Conservation (phyloP, 306 rosid species). For the Prosopis cineraria region DNA sequence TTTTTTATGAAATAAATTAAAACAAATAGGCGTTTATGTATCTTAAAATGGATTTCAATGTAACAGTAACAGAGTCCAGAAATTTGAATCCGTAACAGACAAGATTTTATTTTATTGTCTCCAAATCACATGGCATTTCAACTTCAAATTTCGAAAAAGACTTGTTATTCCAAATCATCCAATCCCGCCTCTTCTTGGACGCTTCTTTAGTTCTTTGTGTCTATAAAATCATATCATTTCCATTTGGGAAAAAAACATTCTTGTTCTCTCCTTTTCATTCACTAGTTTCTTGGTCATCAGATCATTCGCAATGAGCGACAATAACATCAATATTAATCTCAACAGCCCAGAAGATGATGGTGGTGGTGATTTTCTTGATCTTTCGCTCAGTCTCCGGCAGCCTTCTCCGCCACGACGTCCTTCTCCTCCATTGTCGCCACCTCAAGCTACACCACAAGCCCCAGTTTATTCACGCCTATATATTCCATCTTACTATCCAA, state of each 20-base stretch:
- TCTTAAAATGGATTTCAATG: no score
- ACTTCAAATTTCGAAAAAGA: no score
- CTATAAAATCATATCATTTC: neutral
- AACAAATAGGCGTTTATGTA: no score
- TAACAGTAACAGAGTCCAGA: no score
- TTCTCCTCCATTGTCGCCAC: neutral
- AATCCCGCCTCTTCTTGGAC: neutral
- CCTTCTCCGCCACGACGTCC: neutral
- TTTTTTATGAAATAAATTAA: no score
- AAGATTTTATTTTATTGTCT: no score
- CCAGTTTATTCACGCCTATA: neutral
- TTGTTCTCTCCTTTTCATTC: neutral
- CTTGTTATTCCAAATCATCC: neutral
- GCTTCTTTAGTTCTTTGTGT: neutral
- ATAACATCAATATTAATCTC: no score
- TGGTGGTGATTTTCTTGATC: neutral
- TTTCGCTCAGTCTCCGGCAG: neutral
- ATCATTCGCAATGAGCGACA: no score
- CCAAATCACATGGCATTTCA: no score
- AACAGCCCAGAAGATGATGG: neutral
- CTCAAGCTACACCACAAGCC: neutral
- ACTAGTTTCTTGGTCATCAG: neutral
- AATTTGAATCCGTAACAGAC: no score
- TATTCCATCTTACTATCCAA: neutral
- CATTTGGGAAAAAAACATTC: neutral